Percentiles rank a stretch among this genome's conserved stretches.
Conservation (phyloP, 106 monocot species). For the Dioscorea dumetorum region DNA sequence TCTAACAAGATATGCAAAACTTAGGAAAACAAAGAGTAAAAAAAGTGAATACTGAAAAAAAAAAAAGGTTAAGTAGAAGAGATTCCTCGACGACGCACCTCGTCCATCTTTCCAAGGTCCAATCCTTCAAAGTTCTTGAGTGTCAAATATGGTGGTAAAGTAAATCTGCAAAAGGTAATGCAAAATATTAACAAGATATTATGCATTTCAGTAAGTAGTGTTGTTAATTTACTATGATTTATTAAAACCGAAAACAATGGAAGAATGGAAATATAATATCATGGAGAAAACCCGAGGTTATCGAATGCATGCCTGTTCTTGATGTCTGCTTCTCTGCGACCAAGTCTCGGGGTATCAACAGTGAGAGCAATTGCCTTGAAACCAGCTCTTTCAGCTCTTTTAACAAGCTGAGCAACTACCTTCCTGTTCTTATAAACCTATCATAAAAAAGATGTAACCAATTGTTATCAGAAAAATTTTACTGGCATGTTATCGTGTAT, state of each 20-base stretch:
- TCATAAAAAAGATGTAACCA: neutral
- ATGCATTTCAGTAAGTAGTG: neutral
- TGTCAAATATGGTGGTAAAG: slow-evolving; percentile 7
- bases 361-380: slow-evolving; percentile 55
- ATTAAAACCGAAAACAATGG: no score
- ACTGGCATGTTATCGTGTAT: neutral
- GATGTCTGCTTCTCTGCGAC: slow-evolving; percentile 57
- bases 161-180: slow-evolving; percentile 5
- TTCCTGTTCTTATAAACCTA: slow-evolving; percentile 59
- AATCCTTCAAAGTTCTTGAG: slow-evolving; percentile 15
- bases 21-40: neutral
- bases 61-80: neutral
- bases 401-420: slow-evolving; percentile 51
- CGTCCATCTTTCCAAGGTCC: slow-evolving; percentile 13
- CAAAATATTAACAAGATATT: neutral
- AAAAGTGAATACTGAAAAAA: neutral
- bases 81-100: neutral
- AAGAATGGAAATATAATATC: no score
- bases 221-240: no score
- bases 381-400: slow-evolving; percentile 57
- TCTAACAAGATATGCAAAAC: neutral
- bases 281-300: neutral
- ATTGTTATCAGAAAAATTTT: neutral
- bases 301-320: slow-evolving; percentile 33
- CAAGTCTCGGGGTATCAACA: slow-evolving; percentile 55